These are phyloP conservation scores for Pseudopediastrum boryanum DNA, from an alignment of 139 green algal genomes.

Conservation along the genomic window DNA sequence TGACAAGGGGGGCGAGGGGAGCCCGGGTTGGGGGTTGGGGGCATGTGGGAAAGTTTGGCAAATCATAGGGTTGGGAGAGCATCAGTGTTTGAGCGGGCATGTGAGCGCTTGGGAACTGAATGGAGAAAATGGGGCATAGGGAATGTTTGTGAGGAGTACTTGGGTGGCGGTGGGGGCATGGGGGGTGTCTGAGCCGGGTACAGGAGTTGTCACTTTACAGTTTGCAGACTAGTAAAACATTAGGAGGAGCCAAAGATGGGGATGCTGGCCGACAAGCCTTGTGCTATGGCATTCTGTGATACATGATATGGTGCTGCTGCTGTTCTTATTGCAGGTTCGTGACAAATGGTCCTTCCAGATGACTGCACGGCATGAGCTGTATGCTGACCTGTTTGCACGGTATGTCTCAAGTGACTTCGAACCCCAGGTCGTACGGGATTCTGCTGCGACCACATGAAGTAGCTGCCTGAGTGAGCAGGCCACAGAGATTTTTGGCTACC, in stretches of 20 bases:
- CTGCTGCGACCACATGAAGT: too few species aligned
- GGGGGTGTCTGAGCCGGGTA: too few species aligned
- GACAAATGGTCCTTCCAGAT: slow-evolving; percentile 96
- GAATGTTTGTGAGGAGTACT: too few species aligned
- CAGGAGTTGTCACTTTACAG: too few species aligned
- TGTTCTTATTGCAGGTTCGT: slow-evolving; percentile 67
- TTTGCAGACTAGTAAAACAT: too few species aligned
- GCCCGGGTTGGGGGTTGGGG: neutral
- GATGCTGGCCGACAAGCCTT: neutral
- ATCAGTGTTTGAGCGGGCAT: too few species aligned
- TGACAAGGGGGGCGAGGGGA: neutral
- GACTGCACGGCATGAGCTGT: slow-evolving; percentile 93
- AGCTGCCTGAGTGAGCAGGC: too few species aligned
- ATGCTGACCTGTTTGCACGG: slow-evolving; percentile 76
- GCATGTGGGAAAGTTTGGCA: neutral
- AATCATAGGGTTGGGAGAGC: too few species aligned
- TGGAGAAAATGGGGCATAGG: too few species aligned
- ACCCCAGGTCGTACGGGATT: slow-evolving; percentile 84
- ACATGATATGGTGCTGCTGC: neutral
- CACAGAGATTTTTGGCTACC: too few species aligned
- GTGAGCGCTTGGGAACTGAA: too few species aligned
- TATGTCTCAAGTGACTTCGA: slow-evolving; percentile 78
- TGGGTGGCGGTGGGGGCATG: too few species aligned
- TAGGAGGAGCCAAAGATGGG: neutral
- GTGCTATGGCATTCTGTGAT: neutral